These are phyloP conservation scores for Dorcoceras hygrometricum DNA, from an alignment of 257 asterid genomes.

Conservation along the genomic window DNA sequence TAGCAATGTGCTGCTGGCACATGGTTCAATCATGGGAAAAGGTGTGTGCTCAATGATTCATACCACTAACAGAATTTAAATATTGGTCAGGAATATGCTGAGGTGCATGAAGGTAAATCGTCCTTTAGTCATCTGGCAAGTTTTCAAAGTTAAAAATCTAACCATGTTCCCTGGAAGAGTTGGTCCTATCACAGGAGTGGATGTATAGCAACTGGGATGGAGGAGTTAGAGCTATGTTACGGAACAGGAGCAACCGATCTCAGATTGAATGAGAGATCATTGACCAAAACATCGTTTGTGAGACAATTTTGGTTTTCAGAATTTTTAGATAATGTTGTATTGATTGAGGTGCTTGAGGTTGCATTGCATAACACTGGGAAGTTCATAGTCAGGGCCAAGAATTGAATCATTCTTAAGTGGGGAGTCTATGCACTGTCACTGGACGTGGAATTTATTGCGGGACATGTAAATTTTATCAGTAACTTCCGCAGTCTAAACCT, in stretches of 20 bases:
- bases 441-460: too few species aligned
- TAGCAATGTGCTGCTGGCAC: conserved; percentile 19
- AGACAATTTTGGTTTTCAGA: not conserved
- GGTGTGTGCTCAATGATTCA: not conserved
- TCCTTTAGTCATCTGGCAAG: not conserved
- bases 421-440: too few species aligned
- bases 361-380: not conserved
- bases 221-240: too few species aligned
- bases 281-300: not conserved
- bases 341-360: not conserved
- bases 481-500: too few species aligned
- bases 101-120: not conserved
- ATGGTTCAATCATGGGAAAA: conserved; percentile 19
- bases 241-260: too few species aligned
- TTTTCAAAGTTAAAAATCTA: not conserved
- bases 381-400: too few species aligned
- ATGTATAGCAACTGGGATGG: too few species aligned
- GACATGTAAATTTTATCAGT: too few species aligned
- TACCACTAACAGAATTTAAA: too few species aligned
- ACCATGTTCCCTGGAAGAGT: not conserved
- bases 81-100: not conserved
- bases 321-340: not conserved
- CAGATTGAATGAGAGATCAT: not conserved
- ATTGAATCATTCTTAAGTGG: too few species aligned
- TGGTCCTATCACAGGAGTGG: not conserved